Evolutionary conservation across 202 grass and related monocot genomes (phyloP), one percentile per base, ranked within the genome.

Genomic region (Eragrostis tef): DNA sequence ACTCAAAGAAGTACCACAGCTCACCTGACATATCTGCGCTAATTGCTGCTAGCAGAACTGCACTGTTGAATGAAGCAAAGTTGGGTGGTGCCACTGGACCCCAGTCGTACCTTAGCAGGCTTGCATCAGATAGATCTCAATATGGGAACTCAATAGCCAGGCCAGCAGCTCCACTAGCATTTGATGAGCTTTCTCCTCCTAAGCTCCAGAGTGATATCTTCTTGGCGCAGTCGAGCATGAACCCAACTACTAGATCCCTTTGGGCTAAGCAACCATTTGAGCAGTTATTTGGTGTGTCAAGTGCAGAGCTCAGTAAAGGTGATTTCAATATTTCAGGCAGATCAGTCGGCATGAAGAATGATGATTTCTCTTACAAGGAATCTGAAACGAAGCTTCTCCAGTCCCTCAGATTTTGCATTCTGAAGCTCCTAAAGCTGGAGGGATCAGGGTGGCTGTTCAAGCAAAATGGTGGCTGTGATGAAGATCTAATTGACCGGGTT

Each of bases 1-100:
- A 90, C 75, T 73, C 93, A 81, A 99, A 99, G 90, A 99, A 99
- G 84, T 99, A 99, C 73, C 96, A 99, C 81, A 99, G 89, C 84
- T 99, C 96, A 78, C 96, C 96, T 66, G 96, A 99, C 72, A 90
- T 99, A 70, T 99, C 96, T 88, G 96, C 89, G 50, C 22, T 99
- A 65, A 99, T 99, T 84, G 87, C 96, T 80, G 90, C 96, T 81
- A 91, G 43, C 72, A 94, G 89, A 71, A 91, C 74, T 75, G 85
- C 85, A 46, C 47, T 81, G 46, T 84, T 93, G 82, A 93, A 96
- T n/a, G 93, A 96, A 75, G 77, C 79, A 6, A 93, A 93, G 25
- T 86, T 87, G 78, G 87, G 90, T 82, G 83, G 85, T 83, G 75
- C 89, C 39, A 91, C 85, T 83, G 93, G 83, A 71, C 52, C 91